Base-by-base conservation (phyloP, 2,329 filamentous ascomycete genomes). In the Neospermospora avenae region DNA sequence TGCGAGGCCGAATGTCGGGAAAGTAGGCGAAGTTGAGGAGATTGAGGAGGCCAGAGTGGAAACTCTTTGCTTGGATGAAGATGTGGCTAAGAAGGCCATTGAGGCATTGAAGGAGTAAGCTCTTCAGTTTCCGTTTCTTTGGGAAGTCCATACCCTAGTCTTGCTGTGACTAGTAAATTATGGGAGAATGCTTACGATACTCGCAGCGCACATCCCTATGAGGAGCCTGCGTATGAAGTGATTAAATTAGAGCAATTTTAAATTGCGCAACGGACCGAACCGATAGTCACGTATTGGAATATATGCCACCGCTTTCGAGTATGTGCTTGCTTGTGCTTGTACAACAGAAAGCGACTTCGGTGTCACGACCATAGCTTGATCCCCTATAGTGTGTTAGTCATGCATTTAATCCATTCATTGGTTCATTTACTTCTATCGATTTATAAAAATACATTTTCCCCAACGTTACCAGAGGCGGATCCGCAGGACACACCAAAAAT, bases 1-100 rank as follows among this genome's bases (percentile, higher is more conserved):
- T 0, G 85, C 87, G 0, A 86, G 85, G 51, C 87, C 87, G 3
- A 75, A 84, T 67, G 84, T 89, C 63, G 88, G 87, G 0, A 74
- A 74, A 10, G 74, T 78, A 1, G 85, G 85, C 0, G 71, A 76
- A 42, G 68, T 89, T 0, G 85, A 89, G 72, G 71, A 83, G 60
- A 77, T 84, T 0, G 77, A 81, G 3, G 87, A 90, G 72, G 77
- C 81, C 1, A 79, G 80, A 51, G 83, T 88, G 16, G 87, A 91
- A 76, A 81, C 82, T 1, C 69, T 88, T 3, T 86, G 85, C 69
- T 66, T 84, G 0, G 84, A 85, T 0, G 79, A 81, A 67, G 82
- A 87, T 8, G 77, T 82, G 18, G 77, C 78, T 0, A 77, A 75
- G 62, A 78, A 77, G 41, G 87, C 81, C 1, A 85, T 90, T 0